Evolutionary conservation across 768 basidiomycete species (phyloP), one percentile per base, ranked within the genome.

Genomic region (Xanthoconium stramineum): DNA sequence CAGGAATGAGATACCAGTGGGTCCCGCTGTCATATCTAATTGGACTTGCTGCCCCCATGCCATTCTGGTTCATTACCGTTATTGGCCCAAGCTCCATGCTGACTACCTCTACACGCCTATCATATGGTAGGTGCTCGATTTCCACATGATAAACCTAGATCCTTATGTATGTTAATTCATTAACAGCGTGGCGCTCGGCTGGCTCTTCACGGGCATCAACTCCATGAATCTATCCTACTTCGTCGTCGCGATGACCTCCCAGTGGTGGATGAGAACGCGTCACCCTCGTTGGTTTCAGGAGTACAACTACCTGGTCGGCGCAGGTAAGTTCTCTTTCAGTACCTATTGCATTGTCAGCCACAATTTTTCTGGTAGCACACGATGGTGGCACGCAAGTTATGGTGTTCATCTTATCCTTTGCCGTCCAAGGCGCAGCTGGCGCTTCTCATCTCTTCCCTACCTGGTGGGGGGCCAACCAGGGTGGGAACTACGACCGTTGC

Each of bases 31-130:
- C 70, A 6, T 71, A 70, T 45, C 24, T 71, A 3, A 17, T 71
- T 17, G 65, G 77, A 6, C 61, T 78, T 14, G 64, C 47, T 38
- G 65, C 64, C 0, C 77, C 77, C 2, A 54, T 78, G 28, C 78
- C 76, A 1, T 75, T 78, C 69, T 78, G 74, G 73, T 40, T 78
- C n/a, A 20, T 68, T 1, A 77, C 49, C 63, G 65, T 8, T 65
- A 66, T 47, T 75, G 65, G 68, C 76, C 78, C 5, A 63, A 63
- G 38, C 65, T 69, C 8, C 61, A 56, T 32, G 42, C 64, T 17
- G 63, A 72, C 38, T 60, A 61, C 20, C 35, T 63, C 6, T 78
- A 68, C 47, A 69, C 60, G 2, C 74, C 72, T 7, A 56, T 75
- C 32, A 55, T 70, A 3, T 66, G 61, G 62, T 70, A 61, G 6